phyloP scores from a whole-genome alignment of 257 asterid species.

The Solanum chiquidenum region DNA sequence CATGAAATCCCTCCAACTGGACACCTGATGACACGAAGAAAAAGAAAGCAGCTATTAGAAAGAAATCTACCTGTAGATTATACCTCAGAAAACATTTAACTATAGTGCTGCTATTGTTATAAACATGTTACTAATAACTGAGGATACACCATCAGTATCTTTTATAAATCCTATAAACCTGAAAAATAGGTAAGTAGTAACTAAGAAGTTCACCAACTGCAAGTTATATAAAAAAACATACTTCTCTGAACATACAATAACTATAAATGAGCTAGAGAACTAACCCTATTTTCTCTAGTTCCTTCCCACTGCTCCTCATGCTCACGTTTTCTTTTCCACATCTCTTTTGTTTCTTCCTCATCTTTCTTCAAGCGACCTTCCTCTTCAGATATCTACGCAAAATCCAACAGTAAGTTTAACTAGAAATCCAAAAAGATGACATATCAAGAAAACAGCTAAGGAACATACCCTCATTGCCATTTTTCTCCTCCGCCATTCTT shows the following conservation, averaged over 20 bases:
- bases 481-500: slow-evolving; percentile 99
- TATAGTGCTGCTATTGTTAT: neutral
- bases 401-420: neutral
- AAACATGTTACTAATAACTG: neutral
- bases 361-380: slow-evolving; percentile 99
- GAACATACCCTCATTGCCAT: slow-evolving; percentile 85
- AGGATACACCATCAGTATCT: neutral
- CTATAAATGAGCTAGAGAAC: slow-evolving; percentile 1
- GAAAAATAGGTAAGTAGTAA: neutral
- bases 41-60: neutral
- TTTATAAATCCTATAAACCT: neutral
- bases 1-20: slow-evolving; percentile 99
- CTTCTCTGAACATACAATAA: neutral
- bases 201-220: neutral
- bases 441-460: neutral
- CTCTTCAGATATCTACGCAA: slow-evolving; percentile 83
- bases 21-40: slow-evolving; percentile 41
- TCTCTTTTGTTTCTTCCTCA: slow-evolving; percentile 94
- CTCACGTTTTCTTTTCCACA: slow-evolving; percentile 98
- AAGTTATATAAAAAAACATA: neutral
- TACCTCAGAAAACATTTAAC: neutral
- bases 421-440: neutral
- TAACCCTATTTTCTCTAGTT: slow-evolving; percentile 89
- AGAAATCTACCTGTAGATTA: neutral
- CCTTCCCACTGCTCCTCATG: slow-evolving; percentile 99